Conservation (phyloP, 2,329 filamentous ascomycete genomes). For the Pseudofabraea citricarpa region DNA sequence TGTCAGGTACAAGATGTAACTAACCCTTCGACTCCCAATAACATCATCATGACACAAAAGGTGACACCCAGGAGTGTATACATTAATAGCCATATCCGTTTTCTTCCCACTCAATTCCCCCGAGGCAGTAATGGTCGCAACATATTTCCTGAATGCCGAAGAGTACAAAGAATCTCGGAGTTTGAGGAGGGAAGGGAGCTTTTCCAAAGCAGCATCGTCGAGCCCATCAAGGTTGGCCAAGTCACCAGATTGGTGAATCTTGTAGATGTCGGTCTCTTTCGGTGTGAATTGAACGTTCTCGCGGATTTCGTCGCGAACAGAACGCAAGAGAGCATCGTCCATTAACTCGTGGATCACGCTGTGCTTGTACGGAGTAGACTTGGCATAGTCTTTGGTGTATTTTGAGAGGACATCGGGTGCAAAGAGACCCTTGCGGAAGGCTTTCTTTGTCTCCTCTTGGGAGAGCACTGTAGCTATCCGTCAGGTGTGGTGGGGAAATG, state of each 20-base stretch:
- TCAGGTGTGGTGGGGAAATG: conserved; percentile 12
- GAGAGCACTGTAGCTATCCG: conserved; percentile 19
- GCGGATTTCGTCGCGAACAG: conserved; percentile 83
- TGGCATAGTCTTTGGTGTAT: conserved; percentile 59
- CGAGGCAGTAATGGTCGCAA: conserved; percentile 79
- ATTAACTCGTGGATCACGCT: conserved; percentile 82
- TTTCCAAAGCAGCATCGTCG: conserved; percentile 77
- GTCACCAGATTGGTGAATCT: conserved; percentile 97
- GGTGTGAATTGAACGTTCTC: conserved; percentile 91
- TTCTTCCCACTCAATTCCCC: conserved; percentile 87
- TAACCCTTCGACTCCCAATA: conserved; percentile 91
- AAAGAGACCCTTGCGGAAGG: conserved; percentile 65
- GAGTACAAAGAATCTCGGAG: conserved; percentile 97
- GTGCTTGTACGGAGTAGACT: conserved; percentile 78
- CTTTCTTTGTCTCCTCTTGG: conserved; percentile 24
- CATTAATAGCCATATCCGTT: conserved; percentile 98
- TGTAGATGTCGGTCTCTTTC: conserved; percentile 99
- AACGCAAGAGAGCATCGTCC: conserved; percentile 74
- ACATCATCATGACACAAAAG: conserved; percentile 97
- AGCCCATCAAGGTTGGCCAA: conserved; percentile 94
- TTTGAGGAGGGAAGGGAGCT: conserved; percentile 81
- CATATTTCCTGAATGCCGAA: conserved; percentile 79
- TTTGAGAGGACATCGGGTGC: conserved; percentile 49
- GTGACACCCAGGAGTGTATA: conserved; percentile 95
- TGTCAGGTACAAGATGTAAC: conserved; percentile 94